phyloP scores from a whole-genome alignment of 768 basidiomycete genomes.

The Gymnopilus junonius region DNA sequence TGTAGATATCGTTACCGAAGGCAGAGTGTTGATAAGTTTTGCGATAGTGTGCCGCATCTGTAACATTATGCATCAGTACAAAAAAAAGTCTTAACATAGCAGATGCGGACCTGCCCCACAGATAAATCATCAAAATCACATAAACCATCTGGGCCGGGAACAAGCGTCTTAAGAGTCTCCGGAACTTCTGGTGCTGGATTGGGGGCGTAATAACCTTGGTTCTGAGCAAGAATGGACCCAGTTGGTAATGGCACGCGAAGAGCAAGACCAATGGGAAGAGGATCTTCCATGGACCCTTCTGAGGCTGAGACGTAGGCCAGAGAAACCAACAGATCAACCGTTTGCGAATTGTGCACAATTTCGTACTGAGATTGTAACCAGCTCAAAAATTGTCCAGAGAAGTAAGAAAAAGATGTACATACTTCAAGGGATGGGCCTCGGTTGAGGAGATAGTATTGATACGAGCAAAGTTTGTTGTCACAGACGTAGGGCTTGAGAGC shows the following conservation, averaged over 20 bases:
- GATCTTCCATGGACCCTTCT: slow-evolving; percentile 58
- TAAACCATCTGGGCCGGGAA: slow-evolving; percentile 39
- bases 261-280: slow-evolving; percentile 62
- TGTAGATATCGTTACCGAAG: slow-evolving; percentile 38
- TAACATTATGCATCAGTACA: background rate
- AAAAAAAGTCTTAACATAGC: background rate
- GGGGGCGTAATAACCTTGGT: background rate
- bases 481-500: slow-evolving; percentile 80
- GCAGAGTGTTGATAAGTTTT: slow-evolving; percentile 48
- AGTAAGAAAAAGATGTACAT: slow-evolving; percentile 13
- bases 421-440: slow-evolving; percentile 73
- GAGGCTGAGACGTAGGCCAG: slow-evolving; percentile 60
- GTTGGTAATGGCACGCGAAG: slow-evolving; percentile 52
- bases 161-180: slow-evolving; percentile 4
- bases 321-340: slow-evolving; percentile 72
- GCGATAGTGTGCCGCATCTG: slow-evolving; percentile 54
- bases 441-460: slow-evolving; percentile 70
- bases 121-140: slow-evolving; percentile 57
- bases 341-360: slow-evolving; percentile 63
- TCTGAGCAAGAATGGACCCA: background rate
- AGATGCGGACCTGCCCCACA: slow-evolving; percentile 35
- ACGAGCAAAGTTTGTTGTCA: slow-evolving; percentile 64
- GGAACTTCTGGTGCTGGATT: background rate
- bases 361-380: slow-evolving; percentile 57
- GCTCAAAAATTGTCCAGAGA: slow-evolving; percentile 3